Evolutionary conservation across 2,329 filamentous ascomycete genomes (phyloP), one percentile per base, ranked within the genome.

Genomic region (Paraphoma chrysanthemicola): DNA sequence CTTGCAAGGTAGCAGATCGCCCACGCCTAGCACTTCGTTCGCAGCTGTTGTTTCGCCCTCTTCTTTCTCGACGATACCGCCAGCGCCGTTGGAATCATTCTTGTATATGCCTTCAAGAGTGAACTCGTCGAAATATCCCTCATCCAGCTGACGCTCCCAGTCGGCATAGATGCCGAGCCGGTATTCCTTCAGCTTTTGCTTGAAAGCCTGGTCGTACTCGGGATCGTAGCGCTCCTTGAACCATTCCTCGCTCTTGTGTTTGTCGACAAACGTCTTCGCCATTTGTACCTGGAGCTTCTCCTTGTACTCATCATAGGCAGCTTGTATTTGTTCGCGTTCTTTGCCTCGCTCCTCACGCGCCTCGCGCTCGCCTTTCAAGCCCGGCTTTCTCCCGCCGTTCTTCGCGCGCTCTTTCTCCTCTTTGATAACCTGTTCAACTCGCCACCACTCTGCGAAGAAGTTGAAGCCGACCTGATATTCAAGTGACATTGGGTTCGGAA

Each of bases 221-320:
- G 92, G 86, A 30, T 96, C 89, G 69, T 99, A 99, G 73, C 92
- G 89, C 78, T 99, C 95, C 67, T 90, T 92, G 80, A 99, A 99
- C 95, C 95, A 99, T 74, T 99, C 94, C 76, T 99, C 95, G 43
- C 88, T 88, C 75, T 96, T 97, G 78, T 99, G 95, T 67, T 93
- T 90, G 48, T 90, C 87, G 42, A 99, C 95, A 74, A 99, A 99
- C 1, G 86, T 83, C 63, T 93, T 88, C 0, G 95, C 93, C 90
- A 97, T 94, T 64, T 85, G 85, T 36, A 87, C 79, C 64, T 88
- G 86, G 10, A 88, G 78, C 56, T 88, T 86, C 66, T 85, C 83
- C 72, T 89, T 89, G 79, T 89, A 89, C 41, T 82, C 75, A 67
- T 89, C 86, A 58, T 89, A 89, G 3, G 86, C 86, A 18, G 82